A percentile compares a stretch with the other conserved stretches of the same genome.
phyloP scores from a whole-genome alignment of 1,284 basidiomycete species.

The Blastosporella zonata region DNA sequence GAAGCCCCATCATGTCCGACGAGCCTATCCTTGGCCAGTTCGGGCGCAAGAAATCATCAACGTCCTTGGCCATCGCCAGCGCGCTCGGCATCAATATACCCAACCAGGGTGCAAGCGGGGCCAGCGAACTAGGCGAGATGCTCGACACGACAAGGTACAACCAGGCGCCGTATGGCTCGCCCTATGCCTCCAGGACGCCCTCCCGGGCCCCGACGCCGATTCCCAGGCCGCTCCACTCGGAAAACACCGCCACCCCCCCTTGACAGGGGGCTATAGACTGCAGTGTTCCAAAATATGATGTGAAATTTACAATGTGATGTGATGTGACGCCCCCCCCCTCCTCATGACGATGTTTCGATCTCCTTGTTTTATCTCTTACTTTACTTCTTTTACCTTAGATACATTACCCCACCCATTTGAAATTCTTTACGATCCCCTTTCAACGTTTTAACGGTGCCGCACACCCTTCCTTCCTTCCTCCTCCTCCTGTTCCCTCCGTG shows the following conservation, averaged over 20 bases:
- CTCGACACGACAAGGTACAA: slow-evolving; percentile 55
- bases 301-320: slow-evolving; percentile 10
- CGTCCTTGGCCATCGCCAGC: slow-evolving; percentile 41
- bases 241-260: slow-evolving; percentile 13
- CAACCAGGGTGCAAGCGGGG: slow-evolving; percentile 19
- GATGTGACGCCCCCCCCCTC: slow-evolving; percentile 7
- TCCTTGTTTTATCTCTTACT: not conserved
- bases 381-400: not conserved
- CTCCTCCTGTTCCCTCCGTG: not conserved
- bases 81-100: slow-evolving; percentile 19
- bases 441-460: too few relatives aligned
- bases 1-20: slow-evolving; percentile 49
- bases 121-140: slow-evolving; percentile 35
- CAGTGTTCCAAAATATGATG: slow-evolving; percentile 7
- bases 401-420: slow-evolving; percentile 2
- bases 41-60: slow-evolving; percentile 40
- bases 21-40: slow-evolving; percentile 62
- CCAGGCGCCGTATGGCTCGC: slow-evolving; percentile 64
- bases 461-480: too few relatives aligned
- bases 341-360: slow-evolving; percentile 13
- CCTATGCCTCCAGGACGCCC: slow-evolving; percentile 57
- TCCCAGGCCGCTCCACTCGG: slow-evolving; percentile 16
- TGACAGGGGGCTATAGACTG: not conserved
- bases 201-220: slow-evolving; percentile 28
- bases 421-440: not conserved